phyloP scores from a whole-genome alignment of 1,284 basidiomycete species.

The Prillingera fragicola region DNA sequence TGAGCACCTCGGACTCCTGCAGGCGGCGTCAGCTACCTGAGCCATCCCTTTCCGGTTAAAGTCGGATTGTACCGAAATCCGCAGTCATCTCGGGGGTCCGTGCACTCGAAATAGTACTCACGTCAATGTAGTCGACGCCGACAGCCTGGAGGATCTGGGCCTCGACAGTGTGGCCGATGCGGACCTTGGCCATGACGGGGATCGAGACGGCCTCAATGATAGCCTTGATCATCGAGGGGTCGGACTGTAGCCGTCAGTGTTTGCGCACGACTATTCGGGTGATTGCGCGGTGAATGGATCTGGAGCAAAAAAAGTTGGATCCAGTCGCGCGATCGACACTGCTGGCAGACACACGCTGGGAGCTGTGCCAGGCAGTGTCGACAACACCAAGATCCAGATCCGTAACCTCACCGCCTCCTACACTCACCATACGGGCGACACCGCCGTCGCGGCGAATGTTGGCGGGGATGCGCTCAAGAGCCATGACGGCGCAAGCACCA shows the following conservation, averaged over 20 bases:
- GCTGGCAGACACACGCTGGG: too few species aligned
- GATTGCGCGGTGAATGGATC: too few species aligned
- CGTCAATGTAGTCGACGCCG: constrained; percentile 96
- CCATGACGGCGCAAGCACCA: constrained; percentile 97
- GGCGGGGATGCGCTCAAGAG: constrained; percentile 85
- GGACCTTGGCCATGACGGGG: constrained; percentile 56
- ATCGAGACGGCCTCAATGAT: constrained; percentile 89
- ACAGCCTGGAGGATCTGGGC: constrained; percentile 92
- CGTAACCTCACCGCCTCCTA: too few species aligned
- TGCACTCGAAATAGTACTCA: too few species aligned
- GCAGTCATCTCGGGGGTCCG: too few species aligned
- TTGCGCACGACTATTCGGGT: too few species aligned
- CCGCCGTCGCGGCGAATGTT: constrained; percentile 87
- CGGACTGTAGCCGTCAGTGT: constrained; percentile 58
- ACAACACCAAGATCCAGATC: too few species aligned
- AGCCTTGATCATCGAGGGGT: constrained; percentile 94
- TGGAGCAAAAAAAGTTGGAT: too few species aligned
- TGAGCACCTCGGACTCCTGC: constrained; percentile 84
- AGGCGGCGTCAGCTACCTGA: background rate
- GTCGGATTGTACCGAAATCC: too few species aligned
- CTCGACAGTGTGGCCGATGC: constrained; percentile 97
- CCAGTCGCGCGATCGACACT: too few species aligned
- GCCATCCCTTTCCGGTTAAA: too few species aligned
- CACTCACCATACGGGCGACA: constrained; percentile 81
- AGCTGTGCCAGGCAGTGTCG: too few species aligned